Evolutionary conservation across 23 red algal species (phyloP).

Genomic region (Gracilaria gracilis): DNA sequence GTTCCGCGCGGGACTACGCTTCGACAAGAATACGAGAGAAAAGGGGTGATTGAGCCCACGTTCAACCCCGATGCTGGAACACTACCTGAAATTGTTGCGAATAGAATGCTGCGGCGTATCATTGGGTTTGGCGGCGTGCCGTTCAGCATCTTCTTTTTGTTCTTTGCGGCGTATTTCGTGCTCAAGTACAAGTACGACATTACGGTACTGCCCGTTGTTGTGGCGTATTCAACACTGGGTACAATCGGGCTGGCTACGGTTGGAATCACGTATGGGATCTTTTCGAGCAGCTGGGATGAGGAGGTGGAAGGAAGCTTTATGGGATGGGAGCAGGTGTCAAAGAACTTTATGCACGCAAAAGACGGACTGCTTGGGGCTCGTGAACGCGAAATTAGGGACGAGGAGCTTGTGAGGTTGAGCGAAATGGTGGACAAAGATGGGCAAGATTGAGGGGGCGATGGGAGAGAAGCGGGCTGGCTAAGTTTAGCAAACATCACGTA

Average conservation of each 20-base stretch:
- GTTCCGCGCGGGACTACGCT: constrained; percentile 39
- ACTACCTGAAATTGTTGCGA: constrained; percentile 74
- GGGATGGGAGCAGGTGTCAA: constrained; percentile 63
- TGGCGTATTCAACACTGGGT: constrained; percentile 76
- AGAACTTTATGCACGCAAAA: constrained; percentile 69
- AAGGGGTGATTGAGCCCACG: constrained; percentile 37
- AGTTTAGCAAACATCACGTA: too few relatives aligned
- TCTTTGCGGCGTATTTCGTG: constrained; percentile 77
- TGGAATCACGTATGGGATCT: constrained; percentile 89
- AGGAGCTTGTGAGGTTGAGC: constrained; percentile 49
- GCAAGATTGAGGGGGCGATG: background rate
- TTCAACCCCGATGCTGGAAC: constrained; percentile 50
- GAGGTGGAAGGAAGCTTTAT: constrained; percentile 61
- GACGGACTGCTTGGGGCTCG: constrained; percentile 75
- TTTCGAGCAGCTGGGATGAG: constrained; percentile 81
- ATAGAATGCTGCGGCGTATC: constrained; percentile 84
- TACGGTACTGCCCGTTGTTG: constrained; percentile 70
- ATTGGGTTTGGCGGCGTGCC: constrained; percentile 72
- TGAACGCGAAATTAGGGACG: constrained; percentile 57
- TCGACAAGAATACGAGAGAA: constrained; percentile 41
- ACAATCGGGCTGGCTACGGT: constrained; percentile 72
- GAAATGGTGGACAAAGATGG: constrained; percentile 26
- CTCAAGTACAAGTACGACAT: constrained; percentile 80
- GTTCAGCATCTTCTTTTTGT: constrained; percentile 59
- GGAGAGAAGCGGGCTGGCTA: background rate